These are phyloP conservation scores for Psidium friedrichsthalianum DNA, from an alignment of 345 rosid species.

Conservation along the genomic window DNA sequence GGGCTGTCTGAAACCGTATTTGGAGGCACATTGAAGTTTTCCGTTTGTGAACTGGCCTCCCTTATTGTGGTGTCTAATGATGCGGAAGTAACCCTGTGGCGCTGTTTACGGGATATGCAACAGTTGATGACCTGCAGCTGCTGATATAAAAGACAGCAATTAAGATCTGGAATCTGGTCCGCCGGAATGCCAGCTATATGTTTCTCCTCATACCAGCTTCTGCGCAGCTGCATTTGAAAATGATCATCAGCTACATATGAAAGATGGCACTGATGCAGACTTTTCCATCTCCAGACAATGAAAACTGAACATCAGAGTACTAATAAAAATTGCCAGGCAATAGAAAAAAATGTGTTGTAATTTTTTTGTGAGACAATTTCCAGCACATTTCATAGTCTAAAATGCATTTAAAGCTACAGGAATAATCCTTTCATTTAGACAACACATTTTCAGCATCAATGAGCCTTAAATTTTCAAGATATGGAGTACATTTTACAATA, in stretches of 20 bases:
- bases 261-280: neutral
- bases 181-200: conserved; percentile 69
- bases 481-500: neutral
- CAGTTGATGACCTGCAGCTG: conserved; percentile 87
- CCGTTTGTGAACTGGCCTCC: conserved; percentile 30
- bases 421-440: neutral
- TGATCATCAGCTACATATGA: conserved; percentile 8
- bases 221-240: conserved; percentile 43
- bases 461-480: neutral
- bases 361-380: neutral
- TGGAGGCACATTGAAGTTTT: conserved; percentile 23
- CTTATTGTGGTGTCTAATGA: conserved; percentile 60
- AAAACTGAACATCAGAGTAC: neutral
- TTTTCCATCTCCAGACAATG: neutral
- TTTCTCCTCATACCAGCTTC: conserved; percentile 71
- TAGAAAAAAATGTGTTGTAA: neutral
- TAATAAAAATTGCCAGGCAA: neutral
- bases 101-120: conserved; percentile 77
- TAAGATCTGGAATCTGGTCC: conserved; percentile 69
- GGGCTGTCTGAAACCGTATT: conserved; percentile 14
- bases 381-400: neutral
- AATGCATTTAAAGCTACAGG: neutral
- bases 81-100: conserved; percentile 39
- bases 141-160: conserved; percentile 77
- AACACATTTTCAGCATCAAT: neutral